These are phyloP conservation scores for Pezicula neosporulosa DNA, from an alignment of 2,329 filamentous ascomycete genomes.

Conservation along the genomic window DNA sequence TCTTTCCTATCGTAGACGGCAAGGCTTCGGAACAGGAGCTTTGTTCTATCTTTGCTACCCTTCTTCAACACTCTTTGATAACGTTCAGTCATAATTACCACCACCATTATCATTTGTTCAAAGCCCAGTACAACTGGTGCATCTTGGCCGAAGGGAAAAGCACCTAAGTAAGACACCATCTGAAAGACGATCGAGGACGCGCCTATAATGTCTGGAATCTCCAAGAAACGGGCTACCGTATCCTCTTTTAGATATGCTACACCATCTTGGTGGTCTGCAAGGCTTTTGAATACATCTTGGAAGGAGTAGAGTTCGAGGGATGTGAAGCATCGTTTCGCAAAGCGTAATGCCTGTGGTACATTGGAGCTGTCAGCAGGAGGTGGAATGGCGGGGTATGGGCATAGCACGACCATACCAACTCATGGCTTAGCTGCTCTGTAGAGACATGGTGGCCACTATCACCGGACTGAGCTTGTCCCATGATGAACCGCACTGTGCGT, in stretches of 20 bases:
- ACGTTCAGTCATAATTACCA: slow-evolving; percentile 69
- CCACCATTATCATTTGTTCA: slow-evolving; percentile 67
- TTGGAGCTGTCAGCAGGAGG: slow-evolving; percentile 5
- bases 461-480: slow-evolving; percentile 31
- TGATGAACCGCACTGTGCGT: slow-evolving; percentile 9
- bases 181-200: slow-evolving; percentile 69
- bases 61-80: slow-evolving; percentile 60
- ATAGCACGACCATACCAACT: slow-evolving; percentile 20
- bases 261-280: slow-evolving; percentile 61
- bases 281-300: slow-evolving; percentile 67
- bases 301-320: slow-evolving; percentile 71
- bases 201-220: slow-evolving; percentile 66
- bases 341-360: slow-evolving; percentile 49
- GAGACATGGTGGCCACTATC: slow-evolving; percentile 19
- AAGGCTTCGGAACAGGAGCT: slow-evolving; percentile 67
- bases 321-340: slow-evolving; percentile 68
- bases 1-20: slow-evolving; percentile 66
- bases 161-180: slow-evolving; percentile 67
- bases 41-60: slow-evolving; percentile 54
- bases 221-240: slow-evolving; percentile 68
- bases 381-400: slow-evolving; percentile 5
- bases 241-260: slow-evolving; percentile 67
- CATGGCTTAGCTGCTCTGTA: slow-evolving; percentile 27
- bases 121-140: slow-evolving; percentile 68
- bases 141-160: slow-evolving; percentile 70